phyloP scores from a whole-genome alignment of 495 filamentous ascomycete species.

The Aspergillus bertholletiae region DNA sequence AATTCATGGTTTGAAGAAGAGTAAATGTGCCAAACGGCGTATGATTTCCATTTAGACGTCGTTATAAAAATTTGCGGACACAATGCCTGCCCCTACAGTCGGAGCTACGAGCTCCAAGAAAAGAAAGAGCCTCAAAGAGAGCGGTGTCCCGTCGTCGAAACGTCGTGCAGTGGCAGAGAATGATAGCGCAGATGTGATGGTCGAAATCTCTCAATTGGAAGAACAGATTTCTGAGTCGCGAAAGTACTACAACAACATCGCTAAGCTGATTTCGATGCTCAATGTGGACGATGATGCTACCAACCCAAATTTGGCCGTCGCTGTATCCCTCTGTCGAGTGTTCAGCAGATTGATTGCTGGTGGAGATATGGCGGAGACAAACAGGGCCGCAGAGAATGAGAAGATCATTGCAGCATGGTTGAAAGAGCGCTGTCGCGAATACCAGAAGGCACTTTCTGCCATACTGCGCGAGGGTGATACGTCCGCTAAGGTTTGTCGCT shows the following conservation, averaged over 20 bases:
- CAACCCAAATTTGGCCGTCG: slow-evolving; percentile 54
- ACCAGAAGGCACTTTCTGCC: slow-evolving; percentile 51
- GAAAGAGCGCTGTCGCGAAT: slow-evolving; percentile 67
- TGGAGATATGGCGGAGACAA: slow-evolving; percentile 64
- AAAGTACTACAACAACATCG: slow-evolving; percentile 91
- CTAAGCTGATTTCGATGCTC: slow-evolving; percentile 61
- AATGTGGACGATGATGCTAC: slow-evolving; percentile 42
- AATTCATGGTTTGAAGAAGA: slow-evolving; percentile 20
- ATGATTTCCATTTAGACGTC: background rate
- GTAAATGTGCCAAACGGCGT: slow-evolving; percentile 6
- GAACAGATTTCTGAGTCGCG: slow-evolving; percentile 75
- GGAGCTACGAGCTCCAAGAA: slow-evolving; percentile 34
- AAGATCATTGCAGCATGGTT: slow-evolving; percentile 75
- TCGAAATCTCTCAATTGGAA: slow-evolving; percentile 67
- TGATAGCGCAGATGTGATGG: slow-evolving; percentile 46
- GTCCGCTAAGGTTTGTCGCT: slow-evolving; percentile 34
- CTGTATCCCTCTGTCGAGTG: slow-evolving; percentile 82
- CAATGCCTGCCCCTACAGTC: slow-evolving; percentile 30
- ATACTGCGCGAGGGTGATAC: slow-evolving; percentile 53
- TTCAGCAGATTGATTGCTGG: slow-evolving; percentile 77
- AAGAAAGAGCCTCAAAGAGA: slow-evolving; percentile 38
- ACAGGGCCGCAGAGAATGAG: slow-evolving; percentile 66
- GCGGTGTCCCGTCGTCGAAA: slow-evolving; percentile 35
- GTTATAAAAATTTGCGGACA: slow-evolving; percentile 3
- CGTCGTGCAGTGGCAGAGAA: slow-evolving; percentile 42